Base-by-base conservation (phyloP, 176 grass and related monocot species). In the Phoenix dactylifera region DNA sequence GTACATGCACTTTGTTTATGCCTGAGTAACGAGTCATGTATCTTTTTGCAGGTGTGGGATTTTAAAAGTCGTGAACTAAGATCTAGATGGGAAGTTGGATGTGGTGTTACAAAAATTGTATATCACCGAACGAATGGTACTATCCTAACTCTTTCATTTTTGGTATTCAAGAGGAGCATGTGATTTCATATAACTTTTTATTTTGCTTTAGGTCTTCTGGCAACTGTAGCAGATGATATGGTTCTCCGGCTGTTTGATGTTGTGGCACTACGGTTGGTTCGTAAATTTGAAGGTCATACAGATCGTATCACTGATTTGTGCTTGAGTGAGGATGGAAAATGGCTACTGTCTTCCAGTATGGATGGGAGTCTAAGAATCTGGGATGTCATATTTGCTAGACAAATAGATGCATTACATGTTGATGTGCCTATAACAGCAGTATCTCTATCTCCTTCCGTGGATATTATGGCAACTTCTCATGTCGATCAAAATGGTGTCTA, bases 401-500 rank as follows among this genome's bases (percentile, higher is more conserved):
- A 97, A 65, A 97, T 97, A 74, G 93, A 97, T 85, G 93, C 84
- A 17, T 85, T 97, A 86, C 66, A 49, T 1, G 83, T 87, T 24
- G 84, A 88, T 91, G 75, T 88, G 55, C 74, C 93, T 73, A 66
- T 85, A 77, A 97, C 93, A 18, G 82, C 87, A 55, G 19, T 91
- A 18, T 83, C 87, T 55, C 55, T 97, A 25, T 91, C 93, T 77
- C 87, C 93, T 62, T 81, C 82, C 61, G 88, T 97, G 93, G 93
- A 97, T 83, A 48, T 97, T 19, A 72, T 97, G 78, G 92, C 87
- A 28, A 97, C 92, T 30, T 82, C 92, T 44, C 92, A 97, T 71
- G 87, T 97, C 54, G 93, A 91, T 80, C 93, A 97, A 75, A 97
- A 91, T 80, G 93, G 93, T 15, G 69, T 97, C 39, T 97, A 91